phyloP scores from a whole-genome alignment of 176 grass and related monocot species.

The Echinochloa phyllopogon region DNA sequence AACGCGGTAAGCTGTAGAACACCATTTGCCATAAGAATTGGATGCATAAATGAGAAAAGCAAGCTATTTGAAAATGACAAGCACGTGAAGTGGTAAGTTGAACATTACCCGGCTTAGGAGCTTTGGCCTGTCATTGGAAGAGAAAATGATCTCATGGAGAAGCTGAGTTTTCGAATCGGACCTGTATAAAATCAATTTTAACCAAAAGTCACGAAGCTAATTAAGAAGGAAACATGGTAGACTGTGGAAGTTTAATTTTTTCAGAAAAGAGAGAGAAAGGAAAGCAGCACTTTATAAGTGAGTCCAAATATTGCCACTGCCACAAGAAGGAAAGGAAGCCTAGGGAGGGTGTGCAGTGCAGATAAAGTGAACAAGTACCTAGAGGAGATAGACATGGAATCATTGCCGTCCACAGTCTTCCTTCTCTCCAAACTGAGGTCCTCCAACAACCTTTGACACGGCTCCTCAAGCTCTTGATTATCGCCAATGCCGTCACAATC shows the following conservation, averaged over 20 bases:
- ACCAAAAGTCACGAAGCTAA: not conserved
- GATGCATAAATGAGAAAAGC: not conserved
- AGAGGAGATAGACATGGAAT: slow-evolving; percentile 32
- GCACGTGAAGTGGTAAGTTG: not conserved
- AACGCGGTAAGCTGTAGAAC: slow-evolving; percentile 68
- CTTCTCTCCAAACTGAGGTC: slow-evolving; percentile 43
- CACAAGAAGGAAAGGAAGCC: not conserved
- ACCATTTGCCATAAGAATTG: not conserved
- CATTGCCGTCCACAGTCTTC: not conserved
- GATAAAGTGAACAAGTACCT: not conserved
- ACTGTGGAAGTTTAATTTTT: no score
- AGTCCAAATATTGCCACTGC: slow-evolving; percentile 16
- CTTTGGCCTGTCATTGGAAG: slow-evolving; percentile 76
- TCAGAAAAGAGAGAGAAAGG: not conserved
- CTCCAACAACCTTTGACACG: slow-evolving; percentile 34
- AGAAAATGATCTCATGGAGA: slow-evolving; percentile 90
- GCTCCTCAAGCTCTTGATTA: slow-evolving; percentile 15
- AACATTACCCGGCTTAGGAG: slow-evolving; percentile 66
- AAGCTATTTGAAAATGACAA: not conserved
- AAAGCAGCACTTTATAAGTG: slow-evolving; percentile 8
- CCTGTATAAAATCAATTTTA: slow-evolving; percentile 45
- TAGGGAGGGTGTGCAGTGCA: not conserved
- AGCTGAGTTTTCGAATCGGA: slow-evolving; percentile 39
- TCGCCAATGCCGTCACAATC: not conserved
- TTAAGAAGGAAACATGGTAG: slow-evolving; percentile 11